Base-by-base conservation (phyloP, 148 eudicot species). In the Chenopodium berlandieri region DNA sequence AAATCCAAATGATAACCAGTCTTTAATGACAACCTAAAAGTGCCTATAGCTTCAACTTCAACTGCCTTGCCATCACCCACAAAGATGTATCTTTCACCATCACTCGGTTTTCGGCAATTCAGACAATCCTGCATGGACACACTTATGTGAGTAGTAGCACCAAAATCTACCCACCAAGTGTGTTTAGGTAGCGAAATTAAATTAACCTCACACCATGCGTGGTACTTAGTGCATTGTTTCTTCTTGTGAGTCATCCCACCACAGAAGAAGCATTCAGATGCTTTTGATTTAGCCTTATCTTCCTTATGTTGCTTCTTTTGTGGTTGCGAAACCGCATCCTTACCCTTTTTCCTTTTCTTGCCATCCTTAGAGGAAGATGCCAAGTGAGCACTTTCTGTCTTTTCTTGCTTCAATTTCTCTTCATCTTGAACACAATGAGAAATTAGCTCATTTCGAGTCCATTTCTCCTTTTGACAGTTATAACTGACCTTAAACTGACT, bases 1-100 rank as follows among this genome's bases (percentile, higher is more conserved):
- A 48, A 77, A 64, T 77, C 80, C 37, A 67, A 78, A 78, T 65
- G 48, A 17, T 27, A 47, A 2, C 81, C 54, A 67, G 75, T 16
- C 7, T 7, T 46, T 69, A 68, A 52, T 50, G 48, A 69, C 48
- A 69, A 79, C 16, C 81, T 48, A 68, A 50, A 68, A 1, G 30
- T 16, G 1, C 56, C 62, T n/a, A 78, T 25, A 37, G 62, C 73
- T 34, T 78, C 70, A 22, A 44, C 71, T 19, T 63, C 54, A 6
- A 77, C 34, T 22, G 70, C 11, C 25, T 62, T 77, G 9, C 54
- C 79, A 64, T 76, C 69, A 7, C 73, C 80, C 34, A 13, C 30
- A 78, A 23, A 78, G 34, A 47, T 67, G 80, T 63, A 77, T 66
- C 72, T 78, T 67, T 40, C 52, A 56, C 44, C 44, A 5, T 37